phyloP scores from a whole-genome alignment of 1,139 yeast species.

The Diutina mesorugosa region DNA sequence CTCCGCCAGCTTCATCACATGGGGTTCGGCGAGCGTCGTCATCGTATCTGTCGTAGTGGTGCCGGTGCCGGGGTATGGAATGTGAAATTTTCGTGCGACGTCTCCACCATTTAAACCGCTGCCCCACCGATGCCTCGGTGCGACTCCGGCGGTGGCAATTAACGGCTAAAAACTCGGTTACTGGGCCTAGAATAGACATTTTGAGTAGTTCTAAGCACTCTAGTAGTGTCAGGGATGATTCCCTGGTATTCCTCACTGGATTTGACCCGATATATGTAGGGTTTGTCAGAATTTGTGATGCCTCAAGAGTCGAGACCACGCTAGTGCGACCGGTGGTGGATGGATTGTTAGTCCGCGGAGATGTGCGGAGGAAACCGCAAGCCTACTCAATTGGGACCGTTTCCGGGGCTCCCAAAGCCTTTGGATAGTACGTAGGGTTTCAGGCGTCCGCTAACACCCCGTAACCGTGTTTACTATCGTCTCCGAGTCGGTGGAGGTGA shows the following conservation, averaged over 20 bases:
- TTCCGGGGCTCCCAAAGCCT: not conserved
- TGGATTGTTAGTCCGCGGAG: not conserved
- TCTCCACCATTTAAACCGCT: not conserved
- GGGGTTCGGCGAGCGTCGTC: constrained; percentile 7
- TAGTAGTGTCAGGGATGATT: not conserved
- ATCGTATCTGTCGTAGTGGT: not conserved
- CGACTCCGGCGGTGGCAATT: not conserved
- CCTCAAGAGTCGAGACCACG: not conserved
- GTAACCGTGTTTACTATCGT: not conserved
- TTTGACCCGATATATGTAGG: not conserved
- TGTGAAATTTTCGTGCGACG: not conserved
- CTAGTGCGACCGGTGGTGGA: not conserved
- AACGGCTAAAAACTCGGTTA: no score
- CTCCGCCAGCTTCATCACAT: constrained; percentile 15
- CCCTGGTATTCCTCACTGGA: not conserved
- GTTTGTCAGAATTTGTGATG: not conserved
- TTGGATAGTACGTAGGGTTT: not conserved
- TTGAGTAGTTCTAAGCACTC: no score
- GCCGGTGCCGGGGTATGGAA: no score
- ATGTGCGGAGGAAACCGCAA: not conserved
- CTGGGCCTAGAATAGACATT: not conserved
- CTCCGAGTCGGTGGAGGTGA: not conserved
- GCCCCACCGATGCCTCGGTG: not conserved
- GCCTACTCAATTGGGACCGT: not conserved
- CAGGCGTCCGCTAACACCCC: not conserved